A percentile compares a stretch with the other conserved stretches of the same genome.
phyloP scores from a whole-genome alignment of 2,329 filamentous ascomycete species.

The Penicillium occitanis region DNA sequence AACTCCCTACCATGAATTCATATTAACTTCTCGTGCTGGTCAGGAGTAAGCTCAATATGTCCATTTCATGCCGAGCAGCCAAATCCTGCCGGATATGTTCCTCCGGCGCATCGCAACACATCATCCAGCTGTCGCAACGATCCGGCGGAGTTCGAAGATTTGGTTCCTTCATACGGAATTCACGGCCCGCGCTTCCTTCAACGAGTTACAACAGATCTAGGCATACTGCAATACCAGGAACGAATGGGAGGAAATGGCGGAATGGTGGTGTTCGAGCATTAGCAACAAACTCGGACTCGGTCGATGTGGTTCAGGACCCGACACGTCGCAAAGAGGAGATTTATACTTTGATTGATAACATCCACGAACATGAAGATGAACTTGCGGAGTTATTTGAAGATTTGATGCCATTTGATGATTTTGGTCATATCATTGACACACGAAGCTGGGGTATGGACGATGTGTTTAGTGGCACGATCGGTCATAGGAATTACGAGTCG shows the following conservation, averaged over 20 bases:
- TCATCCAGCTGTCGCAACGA: slow-evolving; percentile 10
- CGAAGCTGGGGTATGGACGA: slow-evolving; percentile 32
- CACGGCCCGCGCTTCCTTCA: slow-evolving; percentile 13
- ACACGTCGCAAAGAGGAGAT: slow-evolving; percentile 32
- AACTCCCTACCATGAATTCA: not conserved
- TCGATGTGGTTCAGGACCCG: slow-evolving; percentile 23
- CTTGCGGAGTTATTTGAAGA: slow-evolving; percentile 38
- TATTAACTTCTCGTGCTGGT: slow-evolving; percentile 12
- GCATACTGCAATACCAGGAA: not conserved
- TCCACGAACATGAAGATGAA: slow-evolving; percentile 37
- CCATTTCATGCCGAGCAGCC: slow-evolving; percentile 34
- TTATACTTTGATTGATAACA: slow-evolving; percentile 39
- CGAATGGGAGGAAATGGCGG: not conserved
- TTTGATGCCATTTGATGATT: slow-evolving; percentile 31
- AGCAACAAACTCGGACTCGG: slow-evolving; percentile 21
- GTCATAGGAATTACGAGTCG: slow-evolving; percentile 34
- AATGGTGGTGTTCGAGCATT: slow-evolving; percentile 1
- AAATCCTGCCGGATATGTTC: slow-evolving; percentile 32
- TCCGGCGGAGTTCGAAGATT: slow-evolving; percentile 26
- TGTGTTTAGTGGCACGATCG: slow-evolving; percentile 31
- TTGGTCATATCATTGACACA: slow-evolving; percentile 27
- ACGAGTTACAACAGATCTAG: not conserved
- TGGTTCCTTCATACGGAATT: slow-evolving; percentile 14
- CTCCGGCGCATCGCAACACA: slow-evolving; percentile 27
- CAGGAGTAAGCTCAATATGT: slow-evolving; percentile 33